Percentiles rank a stretch among this genome's conserved stretches.
phyloP scores from a whole-genome alignment of 352 stramenopile genomes.

The Phytophthora brassicae region DNA sequence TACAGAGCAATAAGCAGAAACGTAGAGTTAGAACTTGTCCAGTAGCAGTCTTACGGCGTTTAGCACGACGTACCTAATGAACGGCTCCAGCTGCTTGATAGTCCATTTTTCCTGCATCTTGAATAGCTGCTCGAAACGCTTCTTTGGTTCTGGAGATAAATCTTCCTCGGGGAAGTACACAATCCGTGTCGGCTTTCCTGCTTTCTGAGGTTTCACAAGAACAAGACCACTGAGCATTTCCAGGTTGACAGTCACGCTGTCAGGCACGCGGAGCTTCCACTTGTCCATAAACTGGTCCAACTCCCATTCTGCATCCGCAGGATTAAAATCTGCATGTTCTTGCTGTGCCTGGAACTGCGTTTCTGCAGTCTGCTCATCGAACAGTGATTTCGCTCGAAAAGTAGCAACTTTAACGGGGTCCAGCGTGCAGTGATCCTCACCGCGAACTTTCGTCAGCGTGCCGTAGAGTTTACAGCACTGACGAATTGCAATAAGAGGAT shows the following conservation, averaged over 20 bases:
- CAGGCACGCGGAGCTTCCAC: conserved; percentile 75
- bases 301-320: conserved; percentile 43
- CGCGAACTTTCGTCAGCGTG: conserved; percentile 15
- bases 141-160: conserved; percentile 71
- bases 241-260: conserved; percentile 55
- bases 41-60: not conserved
- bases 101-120: conserved; percentile 84
- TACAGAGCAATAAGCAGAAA: not conserved
- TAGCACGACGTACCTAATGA: conserved; percentile 61
- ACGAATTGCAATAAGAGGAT: conserved; percentile 55
- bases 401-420: conserved; percentile 65
- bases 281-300: conserved; percentile 80
- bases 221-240: conserved; percentile 72
- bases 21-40: conserved; percentile 4
- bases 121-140: conserved; percentile 80
- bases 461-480: conserved; percentile 80
- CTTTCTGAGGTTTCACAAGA: conserved; percentile 46
- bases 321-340: conserved; percentile 28
- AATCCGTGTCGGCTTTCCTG: conserved; percentile 44
- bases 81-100: conserved; percentile 74
- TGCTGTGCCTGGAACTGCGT: conserved; percentile 38
- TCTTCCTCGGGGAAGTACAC: conserved; percentile 70
- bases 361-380: conserved; percentile 59
- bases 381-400: conserved; percentile 74
- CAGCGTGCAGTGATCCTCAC: conserved; percentile 46